Conservation (phyloP, 2,329 filamentous ascomycete genomes). For the Aphanocladium album region DNA sequence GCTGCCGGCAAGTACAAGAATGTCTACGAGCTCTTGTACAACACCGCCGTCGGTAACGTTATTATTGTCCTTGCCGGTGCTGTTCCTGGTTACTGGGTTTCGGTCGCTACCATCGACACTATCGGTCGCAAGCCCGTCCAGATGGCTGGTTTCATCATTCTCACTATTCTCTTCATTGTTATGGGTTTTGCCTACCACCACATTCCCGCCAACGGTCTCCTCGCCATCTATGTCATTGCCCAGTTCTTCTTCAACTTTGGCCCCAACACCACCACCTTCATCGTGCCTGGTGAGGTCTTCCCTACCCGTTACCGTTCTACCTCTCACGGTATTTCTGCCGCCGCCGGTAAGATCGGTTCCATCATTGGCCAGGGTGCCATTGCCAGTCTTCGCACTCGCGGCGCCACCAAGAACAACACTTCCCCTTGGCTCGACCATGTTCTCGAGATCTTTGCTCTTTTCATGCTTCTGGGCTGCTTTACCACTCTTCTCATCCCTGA, state of each 20-base stretch:
- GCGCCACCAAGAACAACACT: conserved; percentile 32
- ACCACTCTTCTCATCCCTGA: conserved; percentile 68
- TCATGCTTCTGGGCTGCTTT: conserved; percentile 69
- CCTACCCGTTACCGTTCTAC: conserved; percentile 53
- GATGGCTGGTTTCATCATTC: conserved; percentile 55
- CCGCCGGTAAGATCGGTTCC: conserved; percentile 50
- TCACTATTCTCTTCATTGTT: conserved; percentile 56
- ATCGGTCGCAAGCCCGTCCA: conserved; percentile 75
- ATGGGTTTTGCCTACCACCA: conserved; percentile 60
- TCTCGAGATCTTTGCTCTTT: conserved; percentile 67
- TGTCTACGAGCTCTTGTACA: conserved; percentile 66
- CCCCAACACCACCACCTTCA: conserved; percentile 53
- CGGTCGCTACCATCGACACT: conserved; percentile 67
- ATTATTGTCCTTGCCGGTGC: conserved; percentile 74
- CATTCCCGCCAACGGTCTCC: conserved; percentile 46
- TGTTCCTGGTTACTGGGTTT: conserved; percentile 79
- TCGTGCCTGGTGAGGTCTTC: conserved; percentile 53
- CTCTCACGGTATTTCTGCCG: conserved; percentile 53
- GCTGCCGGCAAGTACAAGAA: conserved; percentile 42
- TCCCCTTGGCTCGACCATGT: conserved; percentile 72
- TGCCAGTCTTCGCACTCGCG: conserved; percentile 45
- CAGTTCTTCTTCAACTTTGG: conserved; percentile 58
- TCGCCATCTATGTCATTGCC: conserved; percentile 51
- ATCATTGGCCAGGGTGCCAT: conserved; percentile 56
- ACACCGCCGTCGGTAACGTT: conserved; percentile 72